Conservation (phyloP, 176 grass and related monocot species). For the Lolium perenne region DNA sequence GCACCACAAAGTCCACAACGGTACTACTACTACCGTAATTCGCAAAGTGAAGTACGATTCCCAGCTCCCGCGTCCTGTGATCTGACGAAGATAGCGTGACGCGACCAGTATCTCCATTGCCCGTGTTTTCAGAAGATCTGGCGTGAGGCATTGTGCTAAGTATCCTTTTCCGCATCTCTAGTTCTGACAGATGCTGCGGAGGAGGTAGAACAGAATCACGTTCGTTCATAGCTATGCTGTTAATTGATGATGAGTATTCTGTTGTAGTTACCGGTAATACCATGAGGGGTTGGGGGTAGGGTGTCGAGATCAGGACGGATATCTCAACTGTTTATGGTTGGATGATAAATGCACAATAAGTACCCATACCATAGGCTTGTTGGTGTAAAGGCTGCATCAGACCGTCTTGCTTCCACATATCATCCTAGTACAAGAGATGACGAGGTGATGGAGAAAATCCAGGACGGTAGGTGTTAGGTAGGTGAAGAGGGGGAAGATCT, state of each 20-base stretch:
- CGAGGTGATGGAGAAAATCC: too few relatives aligned
- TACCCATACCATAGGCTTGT: not conserved
- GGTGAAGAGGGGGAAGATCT: not conserved
- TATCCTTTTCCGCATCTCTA: not conserved
- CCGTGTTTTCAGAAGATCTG: not conserved
- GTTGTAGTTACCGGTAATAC: not conserved
- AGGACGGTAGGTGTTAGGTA: constrained; percentile 17
- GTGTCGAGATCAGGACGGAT: not conserved
- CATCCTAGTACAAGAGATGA: not conserved
- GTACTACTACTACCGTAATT: not conserved
- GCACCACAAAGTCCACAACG: not conserved
- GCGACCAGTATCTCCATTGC: not conserved
- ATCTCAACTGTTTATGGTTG: constrained; percentile 11
- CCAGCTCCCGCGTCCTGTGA: not conserved
- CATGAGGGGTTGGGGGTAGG: constrained; percentile 17
- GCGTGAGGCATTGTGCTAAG: not conserved
- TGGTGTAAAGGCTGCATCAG: constrained; percentile 1
- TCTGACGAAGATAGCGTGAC: constrained; percentile 25
- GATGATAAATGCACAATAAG: constrained; percentile 43
- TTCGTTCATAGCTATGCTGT: not conserved
- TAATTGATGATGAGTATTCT: not conserved
- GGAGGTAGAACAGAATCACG: not conserved
- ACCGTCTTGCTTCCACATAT: constrained; percentile 5
- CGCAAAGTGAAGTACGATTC: not conserved
- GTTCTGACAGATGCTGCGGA: not conserved